phyloP scores from a whole-genome alignment of 768 basidiomycete species.

The Porphyrellus cyaneotinctus region DNA sequence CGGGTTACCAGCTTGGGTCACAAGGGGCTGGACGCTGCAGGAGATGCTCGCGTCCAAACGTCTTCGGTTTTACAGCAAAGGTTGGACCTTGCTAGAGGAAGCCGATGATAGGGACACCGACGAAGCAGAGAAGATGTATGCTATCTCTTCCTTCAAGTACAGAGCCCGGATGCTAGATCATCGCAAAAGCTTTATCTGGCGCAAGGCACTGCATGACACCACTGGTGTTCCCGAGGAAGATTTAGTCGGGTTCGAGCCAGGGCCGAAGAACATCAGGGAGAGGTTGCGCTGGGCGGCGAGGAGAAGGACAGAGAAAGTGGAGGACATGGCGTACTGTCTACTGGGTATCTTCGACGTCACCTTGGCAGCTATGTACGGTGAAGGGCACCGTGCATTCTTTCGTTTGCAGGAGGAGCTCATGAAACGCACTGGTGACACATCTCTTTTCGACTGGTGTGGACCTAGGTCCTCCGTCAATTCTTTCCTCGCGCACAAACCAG shows the following conservation, averaged over 20 bases:
- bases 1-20: slow-evolving; percentile 16
- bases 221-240: slow-evolving; percentile 13
- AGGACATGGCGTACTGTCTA: slow-evolving; percentile 31
- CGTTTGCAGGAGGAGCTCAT: slow-evolving; percentile 29
- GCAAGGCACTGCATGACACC: slow-evolving; percentile 6
- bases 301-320: slow-evolving; percentile 26
- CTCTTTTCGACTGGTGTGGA: slow-evolving; percentile 27
- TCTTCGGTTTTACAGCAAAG: slow-evolving; percentile 26
- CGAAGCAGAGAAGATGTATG: slow-evolving; percentile 7
- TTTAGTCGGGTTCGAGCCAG: slow-evolving; percentile 11
- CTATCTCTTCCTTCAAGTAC: slow-evolving; percentile 16
- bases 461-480: slow-evolving; percentile 18
- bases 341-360: slow-evolving; percentile 29
- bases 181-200: slow-evolving; percentile 12
- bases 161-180: slow-evolving; percentile 21
- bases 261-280: slow-evolving; percentile 14
- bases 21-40: slow-evolving; percentile 28
- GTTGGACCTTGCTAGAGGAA: slow-evolving; percentile 24
- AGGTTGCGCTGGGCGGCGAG: slow-evolving; percentile 27
- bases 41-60: slow-evolving; percentile 26
- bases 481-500: slow-evolving; percentile 17
- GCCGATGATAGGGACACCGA: slow-evolving; percentile 15
- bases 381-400: slow-evolving; percentile 25
- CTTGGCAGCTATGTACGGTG: slow-evolving; percentile 27
- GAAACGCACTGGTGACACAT: slow-evolving; percentile 23